Percentiles rank a stretch among this genome's conserved stretches.
These are phyloP conservation scores for Aspergillaceae sp. DNA, from an alignment of 2,329 filamentous ascomycete genomes.

Conservation along the genomic window DNA sequence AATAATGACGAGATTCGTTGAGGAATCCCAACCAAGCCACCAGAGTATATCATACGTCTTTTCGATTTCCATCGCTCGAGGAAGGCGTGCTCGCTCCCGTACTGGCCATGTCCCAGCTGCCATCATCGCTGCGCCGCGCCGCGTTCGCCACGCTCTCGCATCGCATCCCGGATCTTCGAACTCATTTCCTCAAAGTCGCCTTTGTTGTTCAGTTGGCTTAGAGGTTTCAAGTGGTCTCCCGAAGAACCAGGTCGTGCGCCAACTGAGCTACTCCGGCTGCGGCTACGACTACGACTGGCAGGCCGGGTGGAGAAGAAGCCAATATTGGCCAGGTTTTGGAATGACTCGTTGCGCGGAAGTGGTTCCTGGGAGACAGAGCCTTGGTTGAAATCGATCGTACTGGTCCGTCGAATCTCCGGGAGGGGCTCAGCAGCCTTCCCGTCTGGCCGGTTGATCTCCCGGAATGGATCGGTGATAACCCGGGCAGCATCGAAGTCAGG, in stretches of 20 bases:
- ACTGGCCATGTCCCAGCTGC: conserved; percentile 33
- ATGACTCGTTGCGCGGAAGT: conserved; percentile 82
- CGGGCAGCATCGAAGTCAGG: conserved; percentile 82
- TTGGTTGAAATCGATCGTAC: conserved; percentile 14
- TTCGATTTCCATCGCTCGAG: conserved; percentile 23
- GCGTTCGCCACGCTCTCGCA: conserved; percentile 64
- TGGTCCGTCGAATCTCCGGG: conserved; percentile 17
- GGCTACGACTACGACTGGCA: conserved; percentile 67
- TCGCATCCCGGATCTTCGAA: conserved; percentile 73
- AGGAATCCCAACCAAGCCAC: too few species aligned
- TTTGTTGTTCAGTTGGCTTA: conserved; percentile 58
- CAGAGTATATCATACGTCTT: conserved; percentile 16
- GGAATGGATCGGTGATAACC: conserved; percentile 51
- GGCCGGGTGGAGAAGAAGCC: conserved; percentile 86
- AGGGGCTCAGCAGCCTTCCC: conserved; percentile 8
- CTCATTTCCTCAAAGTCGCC: conserved; percentile 75
- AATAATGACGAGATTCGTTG: too few species aligned
- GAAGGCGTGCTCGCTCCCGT: conserved; percentile 30
- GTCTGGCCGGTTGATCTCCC: conserved; percentile 16
- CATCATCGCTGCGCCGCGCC: conserved; percentile 42
- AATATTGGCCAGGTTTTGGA: conserved; percentile 78
- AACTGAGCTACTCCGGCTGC: conserved; percentile 62
- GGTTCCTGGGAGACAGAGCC: conserved; percentile 34
- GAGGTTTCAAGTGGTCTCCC: conserved; percentile 59
- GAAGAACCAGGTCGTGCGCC: conserved; percentile 53